A percentile compares a stretch with the other conserved stretches of the same genome.
Evolutionary conservation across 1,284 basidiomycete species (phyloP).

Genomic region (Trichosporon sp.): DNA sequence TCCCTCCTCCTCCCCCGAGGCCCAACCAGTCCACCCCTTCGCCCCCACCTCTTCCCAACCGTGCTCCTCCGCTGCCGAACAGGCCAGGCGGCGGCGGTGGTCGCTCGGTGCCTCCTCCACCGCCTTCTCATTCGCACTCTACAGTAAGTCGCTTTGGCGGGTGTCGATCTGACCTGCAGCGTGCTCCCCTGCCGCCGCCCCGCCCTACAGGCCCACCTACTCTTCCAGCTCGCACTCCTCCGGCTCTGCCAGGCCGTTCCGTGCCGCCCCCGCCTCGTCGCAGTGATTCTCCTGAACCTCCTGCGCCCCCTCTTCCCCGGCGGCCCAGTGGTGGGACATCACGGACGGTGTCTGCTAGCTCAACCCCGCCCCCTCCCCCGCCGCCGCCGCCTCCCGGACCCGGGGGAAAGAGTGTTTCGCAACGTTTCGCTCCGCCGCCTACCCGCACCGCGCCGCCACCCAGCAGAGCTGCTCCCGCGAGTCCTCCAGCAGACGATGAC

Average conservation of each 20-base stretch:
- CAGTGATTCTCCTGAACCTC: slow-evolving; percentile 25
- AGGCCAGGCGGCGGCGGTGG: slow-evolving; percentile 45
- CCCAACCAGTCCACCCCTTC: neutral
- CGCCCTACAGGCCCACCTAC: slow-evolving; percentile 52
- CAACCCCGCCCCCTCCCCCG: slow-evolving; percentile 41
- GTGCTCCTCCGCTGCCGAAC: slow-evolving; percentile 48
- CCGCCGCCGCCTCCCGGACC: slow-evolving; percentile 36
- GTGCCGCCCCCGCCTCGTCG: slow-evolving; percentile 37
- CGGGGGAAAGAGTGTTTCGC: neutral
- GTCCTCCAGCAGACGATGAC: slow-evolving; percentile 27
- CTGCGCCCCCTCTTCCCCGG: slow-evolving; percentile 39
- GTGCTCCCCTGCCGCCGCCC: slow-evolving; percentile 44
- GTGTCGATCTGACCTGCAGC: slow-evolving; percentile 27
- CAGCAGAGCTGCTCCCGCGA: neutral
- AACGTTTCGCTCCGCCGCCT: slow-evolving; percentile 3
- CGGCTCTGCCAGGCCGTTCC: slow-evolving; percentile 34
- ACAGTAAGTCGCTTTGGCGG: slow-evolving; percentile 35
- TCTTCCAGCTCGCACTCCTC: slow-evolving; percentile 43
- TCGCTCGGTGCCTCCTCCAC: slow-evolving; percentile 48
- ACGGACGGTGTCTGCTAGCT: slow-evolving; percentile 58
- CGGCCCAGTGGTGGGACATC: slow-evolving; percentile 30
- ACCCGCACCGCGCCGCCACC: slow-evolving; percentile 11
- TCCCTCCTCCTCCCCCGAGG: slow-evolving; percentile 4
- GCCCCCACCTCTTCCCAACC: slow-evolving; percentile 50
- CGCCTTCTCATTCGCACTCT: slow-evolving; percentile 56